Conservation (phyloP, 2,329 filamentous ascomycete species). For the Emmonsiellopsis sp. region DNA sequence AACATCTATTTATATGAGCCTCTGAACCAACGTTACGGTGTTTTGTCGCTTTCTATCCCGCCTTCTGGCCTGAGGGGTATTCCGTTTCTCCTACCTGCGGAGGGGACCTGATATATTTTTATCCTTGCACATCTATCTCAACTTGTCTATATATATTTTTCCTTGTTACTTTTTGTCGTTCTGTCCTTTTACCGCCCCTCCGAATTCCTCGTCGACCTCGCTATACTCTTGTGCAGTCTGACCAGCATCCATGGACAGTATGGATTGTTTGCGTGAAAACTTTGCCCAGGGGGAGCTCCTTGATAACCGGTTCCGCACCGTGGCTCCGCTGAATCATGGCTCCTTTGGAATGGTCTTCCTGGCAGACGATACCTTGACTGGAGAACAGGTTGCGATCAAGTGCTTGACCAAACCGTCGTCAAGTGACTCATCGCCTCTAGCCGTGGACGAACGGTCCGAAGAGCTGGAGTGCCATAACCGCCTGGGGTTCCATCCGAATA, state of each 20-base stretch:
- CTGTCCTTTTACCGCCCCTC: slow-evolving; percentile 12
- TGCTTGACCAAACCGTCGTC: slow-evolving; percentile 78
- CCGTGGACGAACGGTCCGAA: slow-evolving; percentile 63
- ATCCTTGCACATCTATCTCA: slow-evolving; percentile 6
- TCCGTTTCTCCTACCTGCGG: slow-evolving; percentile 9
- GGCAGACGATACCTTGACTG: slow-evolving; percentile 68
- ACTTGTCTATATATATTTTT: slow-evolving; percentile 16
- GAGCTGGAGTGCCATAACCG: slow-evolving; percentile 62
- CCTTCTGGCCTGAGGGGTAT: not conserved
- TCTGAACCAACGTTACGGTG: slow-evolving; percentile 30
- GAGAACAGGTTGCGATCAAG: slow-evolving; percentile 84
- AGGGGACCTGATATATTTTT: slow-evolving; percentile 14
- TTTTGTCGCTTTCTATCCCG: slow-evolving; percentile 13
- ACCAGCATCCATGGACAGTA: slow-evolving; percentile 20
- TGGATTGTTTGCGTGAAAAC: slow-evolving; percentile 81
- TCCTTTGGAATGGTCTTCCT: slow-evolving; percentile 99
- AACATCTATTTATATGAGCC: slow-evolving; percentile 25
- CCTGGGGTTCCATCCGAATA: slow-evolving; percentile 73
- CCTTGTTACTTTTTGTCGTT: slow-evolving; percentile 13
- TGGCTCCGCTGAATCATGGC: slow-evolving; percentile 93
- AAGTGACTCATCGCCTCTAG: slow-evolving; percentile 50
- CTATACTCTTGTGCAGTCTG: not conserved
- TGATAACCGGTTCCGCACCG: slow-evolving; percentile 79
- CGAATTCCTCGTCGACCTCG: not conserved
- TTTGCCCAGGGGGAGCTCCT: slow-evolving; percentile 73